Evolutionary conservation across 768 basidiomycete genomes (phyloP).

Genomic region (Rhodosporidiobolus sp.): DNA sequence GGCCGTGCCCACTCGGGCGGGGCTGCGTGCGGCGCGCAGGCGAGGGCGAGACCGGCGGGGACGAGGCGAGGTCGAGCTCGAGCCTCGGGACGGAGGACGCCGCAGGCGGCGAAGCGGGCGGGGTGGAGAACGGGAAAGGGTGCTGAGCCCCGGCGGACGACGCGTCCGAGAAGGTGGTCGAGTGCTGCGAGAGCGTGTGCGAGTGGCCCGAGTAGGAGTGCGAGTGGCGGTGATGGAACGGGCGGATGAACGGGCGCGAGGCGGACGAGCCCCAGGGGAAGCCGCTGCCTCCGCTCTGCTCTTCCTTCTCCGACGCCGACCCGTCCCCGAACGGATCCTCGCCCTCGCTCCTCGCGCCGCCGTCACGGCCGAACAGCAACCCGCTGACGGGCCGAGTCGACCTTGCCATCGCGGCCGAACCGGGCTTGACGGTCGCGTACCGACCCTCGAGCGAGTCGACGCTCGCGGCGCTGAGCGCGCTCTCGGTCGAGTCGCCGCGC

Average conservation of each 20-base stretch:
- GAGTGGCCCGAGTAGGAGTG: not conserved
- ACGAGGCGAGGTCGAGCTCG: not conserved
- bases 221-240: not conserved
- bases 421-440: not conserved
- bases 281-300: too few relatives aligned
- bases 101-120: not conserved
- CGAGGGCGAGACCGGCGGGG: not conserved
- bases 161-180: too few relatives aligned
- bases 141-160: too few relatives aligned
- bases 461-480: slow-evolving; percentile 18
- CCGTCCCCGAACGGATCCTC: too few relatives aligned
- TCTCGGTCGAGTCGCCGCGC: slow-evolving; percentile 9
- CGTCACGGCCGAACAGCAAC: too few relatives aligned
- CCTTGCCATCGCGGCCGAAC: too few relatives aligned
- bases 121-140: not conserved
- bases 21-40: not conserved
- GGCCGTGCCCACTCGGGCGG: too few relatives aligned
- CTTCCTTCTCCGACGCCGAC: too few relatives aligned
- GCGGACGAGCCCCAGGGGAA: too few relatives aligned
- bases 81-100: not conserved
- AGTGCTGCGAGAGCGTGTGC: too few relatives aligned
- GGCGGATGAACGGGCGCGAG: not conserved
- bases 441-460: slow-evolving; percentile 21
- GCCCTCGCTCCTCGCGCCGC: too few relatives aligned
- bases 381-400: too few relatives aligned